Evolutionary conservation across 129 eudicot species (phyloP), one percentile per base, ranked within the genome.

Genomic region (Dittrichia graveolens): DNA sequence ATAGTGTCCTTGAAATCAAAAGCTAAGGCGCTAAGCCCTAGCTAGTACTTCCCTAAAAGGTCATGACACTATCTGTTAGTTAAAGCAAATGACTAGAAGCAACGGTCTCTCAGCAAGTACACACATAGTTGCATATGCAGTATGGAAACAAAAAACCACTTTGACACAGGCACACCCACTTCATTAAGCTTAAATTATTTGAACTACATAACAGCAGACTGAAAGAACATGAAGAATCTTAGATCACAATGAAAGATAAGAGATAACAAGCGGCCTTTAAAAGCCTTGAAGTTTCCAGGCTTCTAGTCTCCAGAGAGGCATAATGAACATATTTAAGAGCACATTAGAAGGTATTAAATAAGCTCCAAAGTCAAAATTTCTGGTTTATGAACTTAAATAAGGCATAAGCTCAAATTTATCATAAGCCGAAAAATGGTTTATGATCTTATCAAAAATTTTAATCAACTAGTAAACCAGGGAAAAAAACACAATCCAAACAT

Each of bases 101-200:
- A 63, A 7, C 57, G 47, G 0, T 14, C 59, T 67, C 58, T 46
- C 43, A 68, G 12, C 37, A 68, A 68, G 50, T 14, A 49, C 37
- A 50, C 42, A 8, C 49, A 50, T 14, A 69, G 3, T 38, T 19
- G 71, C 62, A 50, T 41, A 24, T 24, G 31, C 31, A 24, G 31
- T 24, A 0, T 2, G 31, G 31, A 24, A 24, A 24, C 31, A 24
- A 24, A 24, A 24, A 24, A 24, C 31, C 2, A 24, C 31, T 24
- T 24, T 2, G 31, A 24, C 31, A 24, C 31, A 24, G 31, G 31
- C 31, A 24, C 2, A 68, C 19, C 8, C 44, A 13, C 43, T 35
- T 60, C 18, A 34, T 37, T 13, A 35, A 34, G 13, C 8, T 35
- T 35, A 60, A 60, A 60, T n/a, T 14, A 38, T 9, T 1, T 58